Base-by-base conservation (phyloP, 306 rosid genomes). In the Vigna angularis region DNA sequence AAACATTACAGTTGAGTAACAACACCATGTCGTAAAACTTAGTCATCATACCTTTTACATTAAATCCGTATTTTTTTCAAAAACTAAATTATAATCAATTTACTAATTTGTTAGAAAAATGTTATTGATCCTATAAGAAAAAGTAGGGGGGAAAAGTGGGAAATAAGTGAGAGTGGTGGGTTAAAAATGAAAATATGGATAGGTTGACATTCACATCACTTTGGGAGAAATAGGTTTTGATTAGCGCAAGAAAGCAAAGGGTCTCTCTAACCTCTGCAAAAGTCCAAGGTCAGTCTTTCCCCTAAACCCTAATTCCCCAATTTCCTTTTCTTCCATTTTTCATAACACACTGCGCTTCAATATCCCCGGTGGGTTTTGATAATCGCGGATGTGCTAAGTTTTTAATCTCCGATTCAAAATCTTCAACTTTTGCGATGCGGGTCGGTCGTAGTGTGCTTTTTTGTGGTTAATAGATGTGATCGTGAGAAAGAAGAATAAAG, bases 241-340 rank as follows among this genome's bases (percentile, higher is more conserved):
- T 70, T 20, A 67, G 64, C 80, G 24, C 67, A 48, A 59, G 67
- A 48, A 67, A 49, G 40, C 76, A 26, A 74, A 85, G 57, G 61
- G 76, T 74, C 81, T 82, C 85, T 51, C 59, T 71, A 14, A 73
- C 30, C 87, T 73, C 85, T 64, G 72, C 64, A 22, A 72, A 86
- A 90, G 90, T 88, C 97, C 91, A 88, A 83, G 97, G 97, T 92
- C 18, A 84, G 95, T 90, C 91, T 17, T 75, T 81, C 15, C 17
- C 55, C 16, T 1, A 78, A 82, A 65, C 88, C 81, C 82, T 68
- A 68, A 66, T 81, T 55, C 68, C 73, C n/a, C 51, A 10, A 61
- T 56, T 70, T 58, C 52, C 13, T 5, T 15, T 68, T 20, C 9
- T 55, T 40, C 72, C 9, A 10, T 59, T 17, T 66, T 76, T 66